Evolutionary conservation across 31 red algal species (phyloP), one percentile per base, ranked within the genome.

Genomic region (Asparagopsis taxiformis): DNA sequence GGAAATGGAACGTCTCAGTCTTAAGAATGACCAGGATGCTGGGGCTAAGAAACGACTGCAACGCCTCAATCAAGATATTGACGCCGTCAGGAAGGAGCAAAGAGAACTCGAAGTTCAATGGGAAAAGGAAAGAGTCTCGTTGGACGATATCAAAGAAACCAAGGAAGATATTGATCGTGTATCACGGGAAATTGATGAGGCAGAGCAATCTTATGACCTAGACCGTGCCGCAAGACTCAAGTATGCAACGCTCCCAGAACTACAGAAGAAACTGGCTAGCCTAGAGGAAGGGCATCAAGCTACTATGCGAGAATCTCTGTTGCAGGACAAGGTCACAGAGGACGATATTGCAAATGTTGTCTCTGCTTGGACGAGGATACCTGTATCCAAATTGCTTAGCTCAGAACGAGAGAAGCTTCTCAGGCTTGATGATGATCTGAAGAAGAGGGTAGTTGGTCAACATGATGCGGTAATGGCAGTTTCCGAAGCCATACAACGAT

Each of bases 331-430:
- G 75, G 92, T 99, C 8, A 93, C 83, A 8, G 97, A 93, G 69
- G 76, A 96, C 81, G 97, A 99, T 44, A 96, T 99, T 86, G 97
- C 97, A 26, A 74, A 76, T 39, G 85, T 93, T 1, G 90, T 99
- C 35, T 81, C 90, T 55, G 49, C 77, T 30, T 99, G 97, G 97
- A 99, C 97, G 19, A 44, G 92, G 50, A 99, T 99, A 64, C 97
- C 97, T 25, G 88, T 99, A 3, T 55, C 80, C 26, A 96, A 96
- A 55, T 64, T 99, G 70, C 35, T 93, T 8, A 74, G 74, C 32
- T 78, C 83, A 19, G 97, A 99, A 63, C 51, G 85, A 21, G 90
- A 93, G 23, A 99, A 96, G 71, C 70, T 99, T 0, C 72, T 96
- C 29, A 44, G 58, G 3, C 86, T 99, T 24, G 93, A 96, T 31